A percentile compares a stretch with the other conserved stretches of the same genome.
Conservation (phyloP, 805 yeast genomes). For the Starmerella sp. region DNA sequence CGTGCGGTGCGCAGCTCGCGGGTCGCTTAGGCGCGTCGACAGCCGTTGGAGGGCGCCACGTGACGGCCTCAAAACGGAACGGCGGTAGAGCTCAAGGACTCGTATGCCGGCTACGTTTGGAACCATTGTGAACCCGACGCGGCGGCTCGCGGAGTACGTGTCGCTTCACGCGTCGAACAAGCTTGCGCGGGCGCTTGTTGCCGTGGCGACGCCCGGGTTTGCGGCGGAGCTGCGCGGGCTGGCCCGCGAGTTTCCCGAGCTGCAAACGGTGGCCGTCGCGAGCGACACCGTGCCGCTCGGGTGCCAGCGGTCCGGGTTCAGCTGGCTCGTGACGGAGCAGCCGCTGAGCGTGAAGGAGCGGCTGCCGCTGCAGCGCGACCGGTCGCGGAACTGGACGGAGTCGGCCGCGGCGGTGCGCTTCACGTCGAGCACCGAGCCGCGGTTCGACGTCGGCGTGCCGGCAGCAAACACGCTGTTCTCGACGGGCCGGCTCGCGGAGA, state of each 20-base stretch:
- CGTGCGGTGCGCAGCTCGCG: no score
- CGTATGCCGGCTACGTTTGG: conserved; percentile 16
- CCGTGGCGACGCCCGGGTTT: conserved; percentile 30
- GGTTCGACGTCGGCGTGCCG: conserved; percentile 22
- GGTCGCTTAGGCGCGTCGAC: no score
- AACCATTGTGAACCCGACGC: conserved; percentile 22
- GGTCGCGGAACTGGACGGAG: conserved; percentile 14
- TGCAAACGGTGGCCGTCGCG: conserved; percentile 25
- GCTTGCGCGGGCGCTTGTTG: conserved; percentile 22
- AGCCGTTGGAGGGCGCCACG: background rate
- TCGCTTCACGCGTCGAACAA: conserved; percentile 18
- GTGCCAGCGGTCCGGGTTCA: conserved; percentile 26
- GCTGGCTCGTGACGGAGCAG: conserved; percentile 20
- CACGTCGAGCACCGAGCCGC: conserved; percentile 9
- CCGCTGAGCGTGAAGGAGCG: conserved; percentile 21
- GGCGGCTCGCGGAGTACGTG: conserved; percentile 17
- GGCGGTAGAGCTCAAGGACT: background rate
- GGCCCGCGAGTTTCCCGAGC: conserved; percentile 15
- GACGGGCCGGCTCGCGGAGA: conserved; percentile 21
- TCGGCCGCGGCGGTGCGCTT: conserved; percentile 17
- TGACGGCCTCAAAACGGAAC: background rate
- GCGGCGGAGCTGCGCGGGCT: conserved; percentile 24
- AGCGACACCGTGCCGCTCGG: conserved; percentile 29
- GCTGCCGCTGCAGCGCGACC: background rate
- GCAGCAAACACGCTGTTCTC: conserved; percentile 29